phyloP scores from a whole-genome alignment of 106 monocot genomes.

The Allium cepa region DNA sequence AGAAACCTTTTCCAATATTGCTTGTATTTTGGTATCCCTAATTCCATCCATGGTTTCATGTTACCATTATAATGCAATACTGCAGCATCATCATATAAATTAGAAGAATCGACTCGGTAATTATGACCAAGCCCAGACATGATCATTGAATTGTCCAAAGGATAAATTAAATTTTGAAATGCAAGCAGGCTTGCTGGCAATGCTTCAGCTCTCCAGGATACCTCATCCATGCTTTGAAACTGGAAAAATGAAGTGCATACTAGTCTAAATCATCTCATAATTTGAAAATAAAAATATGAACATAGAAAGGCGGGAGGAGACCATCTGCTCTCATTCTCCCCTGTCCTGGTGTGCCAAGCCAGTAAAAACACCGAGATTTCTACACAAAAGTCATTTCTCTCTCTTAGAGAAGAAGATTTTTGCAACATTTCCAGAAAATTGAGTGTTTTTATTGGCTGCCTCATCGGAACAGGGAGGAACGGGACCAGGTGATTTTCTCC shows the following conservation, averaged over 20 bases:
- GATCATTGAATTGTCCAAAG: conserved; percentile 24
- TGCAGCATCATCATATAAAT: conserved; percentile 10
- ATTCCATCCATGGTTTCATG: conserved; percentile 76
- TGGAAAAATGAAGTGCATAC: conserved; percentile 3
- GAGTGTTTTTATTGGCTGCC: no score
- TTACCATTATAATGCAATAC: conserved; percentile 61
- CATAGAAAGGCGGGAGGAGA: neutral
- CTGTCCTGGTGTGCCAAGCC: no score
- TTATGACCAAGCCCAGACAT: conserved; percentile 58
- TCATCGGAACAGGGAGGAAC: no score
- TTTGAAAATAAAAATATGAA: neutral
- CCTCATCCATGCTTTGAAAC: conserved; percentile 19
- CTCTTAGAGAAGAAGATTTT: no score
- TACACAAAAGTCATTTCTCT: no score
- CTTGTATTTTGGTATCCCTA: conserved; percentile 49
- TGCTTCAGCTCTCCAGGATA: conserved; percentile 33
- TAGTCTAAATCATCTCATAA: neutral
- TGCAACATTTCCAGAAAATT: no score
- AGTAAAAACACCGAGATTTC: no score
- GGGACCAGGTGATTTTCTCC: no score
- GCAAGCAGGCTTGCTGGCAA: conserved; percentile 47
- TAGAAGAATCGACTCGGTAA: conserved; percentile 20
- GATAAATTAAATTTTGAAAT: conserved; percentile 42
- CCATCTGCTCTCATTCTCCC: no score
- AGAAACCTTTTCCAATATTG: conserved; percentile 55